Base-by-base conservation (phyloP, 768 basidiomycete species). In the Mycena chlorophos region DNA sequence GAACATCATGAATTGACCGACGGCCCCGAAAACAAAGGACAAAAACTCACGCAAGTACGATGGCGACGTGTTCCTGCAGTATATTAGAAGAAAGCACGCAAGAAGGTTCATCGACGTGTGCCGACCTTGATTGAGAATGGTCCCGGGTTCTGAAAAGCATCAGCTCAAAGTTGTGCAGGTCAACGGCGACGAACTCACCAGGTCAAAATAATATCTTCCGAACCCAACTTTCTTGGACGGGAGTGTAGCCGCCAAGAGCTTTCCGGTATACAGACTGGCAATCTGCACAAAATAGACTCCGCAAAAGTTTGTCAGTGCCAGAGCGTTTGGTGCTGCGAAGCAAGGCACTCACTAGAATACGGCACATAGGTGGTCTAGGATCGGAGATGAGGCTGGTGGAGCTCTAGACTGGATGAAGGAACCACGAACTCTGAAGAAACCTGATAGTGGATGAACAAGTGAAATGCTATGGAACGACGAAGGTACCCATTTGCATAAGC, bases 201-300 rank as follows among this genome's bases (percentile, higher is more conserved):
- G 53, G 2, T 65, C 56, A 28, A 67, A 65, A 0, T 31, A 48
- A 20, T 31, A 65, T 31, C 46, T 47, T 3, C 64, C 64, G 5
- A 62, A 62, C 3, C 64, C 66, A 6, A 67, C 54, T 19, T 55
- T 28, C 47, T 53, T 57, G 14, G 65, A 57, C 0, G 66, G 66
- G 4, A 67, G 64, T 6, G 27, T 25, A 2, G 55, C 57, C 12
- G 66, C 66, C 39, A 67, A 31, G 22, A 67, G 48, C 37, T 58
- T 61, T 1, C 66, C 66, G 28, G 59, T n/a, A 28, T 67, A 67
- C 2, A 67, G 48, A 20, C 57, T 45, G 0, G 56, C 64, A 28
- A 67, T 67, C 29, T 67, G 66, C 20, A 67, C 65, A 28, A 65
- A 66, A 29, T 66, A 66, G 20, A 67, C 66, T 66, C 52, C 1